Conservation (phyloP, 768 basidiomycete genomes). For the Boletales sp. region DNA sequence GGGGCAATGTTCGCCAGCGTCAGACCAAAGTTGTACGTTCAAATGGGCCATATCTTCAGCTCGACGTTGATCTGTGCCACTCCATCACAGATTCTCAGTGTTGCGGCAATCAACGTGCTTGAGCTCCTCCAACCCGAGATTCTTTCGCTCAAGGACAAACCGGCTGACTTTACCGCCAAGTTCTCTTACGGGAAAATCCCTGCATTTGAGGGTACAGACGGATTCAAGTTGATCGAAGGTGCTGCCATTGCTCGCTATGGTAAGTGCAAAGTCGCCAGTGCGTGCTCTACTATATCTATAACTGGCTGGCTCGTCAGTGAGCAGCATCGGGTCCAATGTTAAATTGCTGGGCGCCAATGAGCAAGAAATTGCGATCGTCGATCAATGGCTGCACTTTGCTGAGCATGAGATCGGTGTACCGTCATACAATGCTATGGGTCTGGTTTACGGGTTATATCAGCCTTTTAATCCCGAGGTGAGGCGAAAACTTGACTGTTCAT, state of each 20-base stretch:
- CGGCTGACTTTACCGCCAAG: conserved; percentile 7
- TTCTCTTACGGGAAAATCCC: conserved; percentile 19
- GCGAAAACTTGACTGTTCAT: no score
- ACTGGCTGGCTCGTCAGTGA: conserved; percentile 5
- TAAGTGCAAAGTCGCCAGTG: neutral
- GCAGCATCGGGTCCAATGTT: conserved; percentile 6
- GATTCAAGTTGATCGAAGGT: conserved; percentile 16
- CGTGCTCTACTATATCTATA: neutral
- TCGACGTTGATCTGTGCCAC: no score
- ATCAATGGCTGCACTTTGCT: conserved; percentile 22
- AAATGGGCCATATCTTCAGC: no score
- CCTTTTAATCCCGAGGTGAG: conserved; percentile 12
- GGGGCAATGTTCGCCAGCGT: conserved; percentile 10
- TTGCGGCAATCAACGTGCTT: conserved; percentile 11
- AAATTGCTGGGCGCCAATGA: conserved; percentile 10
- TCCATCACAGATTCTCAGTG: neutral
- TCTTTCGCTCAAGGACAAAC: conserved; percentile 8
- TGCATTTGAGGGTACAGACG: conserved; percentile 16
- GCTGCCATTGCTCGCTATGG: conserved; percentile 16
- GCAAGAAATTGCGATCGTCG: conserved; percentile 9
- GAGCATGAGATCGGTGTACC: conserved; percentile 12
- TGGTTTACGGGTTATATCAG: neutral
- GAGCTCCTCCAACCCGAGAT: conserved; percentile 6
- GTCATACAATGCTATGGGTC: neutral
- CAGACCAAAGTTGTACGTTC: conserved; percentile 14